Conservation (phyloP, 768 basidiomycete species). For the Krasilnikovozyma curviuscula region DNA sequence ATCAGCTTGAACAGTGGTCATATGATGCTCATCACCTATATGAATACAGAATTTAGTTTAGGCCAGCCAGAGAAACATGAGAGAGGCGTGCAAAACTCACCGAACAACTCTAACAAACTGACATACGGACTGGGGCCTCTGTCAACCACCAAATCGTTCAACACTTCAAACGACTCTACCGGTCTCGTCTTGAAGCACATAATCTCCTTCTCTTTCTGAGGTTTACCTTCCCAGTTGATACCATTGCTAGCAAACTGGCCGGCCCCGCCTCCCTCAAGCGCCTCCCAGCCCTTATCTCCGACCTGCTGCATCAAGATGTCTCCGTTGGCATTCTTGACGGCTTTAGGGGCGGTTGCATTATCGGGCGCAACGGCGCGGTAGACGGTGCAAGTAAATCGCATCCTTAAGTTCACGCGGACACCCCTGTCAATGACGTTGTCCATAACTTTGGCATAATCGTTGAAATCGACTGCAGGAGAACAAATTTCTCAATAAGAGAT, state of each 20-base stretch:
- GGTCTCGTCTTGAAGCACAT: conserved; percentile 93
- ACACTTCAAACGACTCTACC: conserved; percentile 85
- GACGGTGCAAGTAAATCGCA: conserved; percentile 98
- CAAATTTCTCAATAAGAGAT: no score
- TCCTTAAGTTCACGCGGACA: conserved; percentile 89
- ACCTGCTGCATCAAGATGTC: conserved; percentile 93
- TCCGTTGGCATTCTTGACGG: conserved; percentile 79
- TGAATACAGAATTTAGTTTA: conserved; percentile 8
- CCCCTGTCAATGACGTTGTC: conserved; percentile 74
- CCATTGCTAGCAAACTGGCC: neutral
- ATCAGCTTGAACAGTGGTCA: conserved; percentile 97
- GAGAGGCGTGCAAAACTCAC: conserved; percentile 33
- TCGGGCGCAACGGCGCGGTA: conserved; percentile 73
- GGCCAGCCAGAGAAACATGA: neutral
- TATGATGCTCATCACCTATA: conserved; percentile 89
- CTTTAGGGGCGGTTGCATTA: conserved; percentile 40
- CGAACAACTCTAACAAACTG: conserved; percentile 84
- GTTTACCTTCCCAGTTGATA: conserved; percentile 14
- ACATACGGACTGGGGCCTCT: conserved; percentile 96
- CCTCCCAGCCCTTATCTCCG: conserved; percentile 85
- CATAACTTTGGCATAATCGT: conserved; percentile 65
- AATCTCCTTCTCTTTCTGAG: conserved; percentile 74
- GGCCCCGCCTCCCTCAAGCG: conserved; percentile 44
- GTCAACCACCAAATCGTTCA: conserved; percentile 96
- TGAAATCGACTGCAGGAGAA: no score